Evolutionary conservation across 805 yeast genomes (phyloP).

Genomic region (Kregervanrija delftensis): DNA sequence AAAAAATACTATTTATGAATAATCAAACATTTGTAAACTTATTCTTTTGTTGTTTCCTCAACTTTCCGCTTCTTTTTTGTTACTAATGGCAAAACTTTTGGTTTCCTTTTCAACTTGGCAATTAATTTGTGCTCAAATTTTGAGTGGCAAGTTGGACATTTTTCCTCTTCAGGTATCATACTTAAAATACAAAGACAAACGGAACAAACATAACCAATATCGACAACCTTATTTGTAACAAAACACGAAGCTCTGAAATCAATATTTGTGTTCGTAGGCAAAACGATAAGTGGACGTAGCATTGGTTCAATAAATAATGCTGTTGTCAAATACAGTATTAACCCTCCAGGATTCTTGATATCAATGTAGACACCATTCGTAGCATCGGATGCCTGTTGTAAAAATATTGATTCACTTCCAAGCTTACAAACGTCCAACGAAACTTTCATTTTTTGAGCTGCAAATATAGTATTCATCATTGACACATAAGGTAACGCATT

Average conservation of each 20-base stretch:
- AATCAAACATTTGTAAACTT: not conserved
- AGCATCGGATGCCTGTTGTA: conserved; percentile 95
- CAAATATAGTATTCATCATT: conserved; percentile 91
- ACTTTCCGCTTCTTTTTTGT: conserved; percentile 19
- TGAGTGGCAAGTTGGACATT: conserved; percentile 85
- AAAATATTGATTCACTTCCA: conserved; percentile 63
- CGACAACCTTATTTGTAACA: conserved; percentile 82
- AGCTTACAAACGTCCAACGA: conserved; percentile 89
- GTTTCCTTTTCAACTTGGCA: conserved; percentile 50
- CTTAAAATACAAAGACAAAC: conserved; percentile 85
- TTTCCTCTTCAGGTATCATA: conserved; percentile 53
- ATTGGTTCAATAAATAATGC: conserved; percentile 86
- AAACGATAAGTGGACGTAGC: conserved; percentile 63
- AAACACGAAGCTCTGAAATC: conserved; percentile 95
- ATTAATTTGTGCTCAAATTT: conserved; percentile 62
- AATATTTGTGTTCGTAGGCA: conserved; percentile 79
- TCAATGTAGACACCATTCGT: conserved; percentile 83
- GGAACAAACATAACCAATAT: conserved; percentile 90
- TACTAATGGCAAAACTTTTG: conserved; percentile 31
- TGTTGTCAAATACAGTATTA: conserved; percentile 74
- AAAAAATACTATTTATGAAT: not conserved
- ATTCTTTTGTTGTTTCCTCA: not conserved
- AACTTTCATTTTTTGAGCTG: conserved; percentile 87
- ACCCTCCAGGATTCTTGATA: conserved; percentile 62
- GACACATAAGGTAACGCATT: conserved; percentile 80